A percentile compares a stretch with the other conserved stretches of the same genome.
Evolutionary conservation across 371 early-diverging fungal species (phyloP).

Genomic region (Rhizopus stolonifer): DNA sequence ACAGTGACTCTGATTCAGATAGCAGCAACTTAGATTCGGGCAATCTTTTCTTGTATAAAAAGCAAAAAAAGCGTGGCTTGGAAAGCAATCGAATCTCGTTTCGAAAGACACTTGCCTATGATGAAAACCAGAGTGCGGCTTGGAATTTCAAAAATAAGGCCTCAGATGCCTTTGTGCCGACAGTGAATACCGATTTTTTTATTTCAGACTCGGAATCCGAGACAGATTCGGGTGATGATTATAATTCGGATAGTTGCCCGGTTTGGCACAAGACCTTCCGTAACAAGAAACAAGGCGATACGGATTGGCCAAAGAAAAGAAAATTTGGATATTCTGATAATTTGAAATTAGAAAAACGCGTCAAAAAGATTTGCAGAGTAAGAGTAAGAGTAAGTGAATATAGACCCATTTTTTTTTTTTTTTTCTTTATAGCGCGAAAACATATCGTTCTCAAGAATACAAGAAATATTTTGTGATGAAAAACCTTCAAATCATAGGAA

Average conservation of each 20-base stretch:
- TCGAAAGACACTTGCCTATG: background rate
- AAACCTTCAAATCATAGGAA: background rate
- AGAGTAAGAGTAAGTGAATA: background rate
- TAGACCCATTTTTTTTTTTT: background rate
- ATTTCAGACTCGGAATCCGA: slow-evolving; percentile 29
- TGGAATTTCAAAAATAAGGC: background rate
- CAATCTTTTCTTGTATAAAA: background rate
- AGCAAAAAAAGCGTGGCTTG: background rate
- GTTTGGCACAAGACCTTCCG: slow-evolving; percentile 17
- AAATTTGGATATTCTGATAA: slow-evolving; percentile 23
- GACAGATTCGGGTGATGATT: slow-evolving; percentile 21
- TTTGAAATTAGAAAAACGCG: slow-evolving; percentile 22
- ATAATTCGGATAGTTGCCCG: slow-evolving; percentile 4
- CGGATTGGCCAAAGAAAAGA: slow-evolving; percentile 13
- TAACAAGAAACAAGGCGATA: background rate
- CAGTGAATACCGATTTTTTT: slow-evolving; percentile 13
- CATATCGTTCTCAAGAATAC: slow-evolving; percentile 8
- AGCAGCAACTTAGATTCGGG: background rate
- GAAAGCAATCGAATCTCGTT: slow-evolving; percentile 12
- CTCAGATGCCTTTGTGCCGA: slow-evolving; percentile 10
- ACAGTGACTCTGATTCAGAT: background rate
- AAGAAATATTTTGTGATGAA: slow-evolving; percentile 13
- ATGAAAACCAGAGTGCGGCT: background rate
- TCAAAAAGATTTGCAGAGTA: slow-evolving; percentile 29
- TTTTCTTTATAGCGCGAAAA: slow-evolving; percentile 14